These are phyloP conservation scores for Hypoxylon crocopeplum DNA, from an alignment of 495 filamentous ascomycete genomes.

Conservation along the genomic window DNA sequence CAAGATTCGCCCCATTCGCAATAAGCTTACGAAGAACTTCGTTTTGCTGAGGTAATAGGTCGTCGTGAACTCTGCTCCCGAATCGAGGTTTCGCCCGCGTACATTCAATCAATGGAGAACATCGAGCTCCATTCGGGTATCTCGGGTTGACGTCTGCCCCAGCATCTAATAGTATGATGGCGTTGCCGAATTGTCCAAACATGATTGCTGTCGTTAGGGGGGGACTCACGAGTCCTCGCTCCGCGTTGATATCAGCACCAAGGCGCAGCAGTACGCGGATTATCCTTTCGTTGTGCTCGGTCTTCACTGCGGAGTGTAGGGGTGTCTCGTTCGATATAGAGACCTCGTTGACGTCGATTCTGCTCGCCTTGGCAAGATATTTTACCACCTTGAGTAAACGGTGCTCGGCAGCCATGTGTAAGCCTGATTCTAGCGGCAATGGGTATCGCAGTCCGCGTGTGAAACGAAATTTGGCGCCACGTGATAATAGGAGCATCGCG, in stretches of 20 bases:
- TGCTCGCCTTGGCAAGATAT: slow-evolving; percentile 9
- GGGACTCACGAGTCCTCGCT: not conserved
- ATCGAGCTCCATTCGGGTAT: not conserved
- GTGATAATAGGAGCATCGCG: slow-evolving; percentile 7
- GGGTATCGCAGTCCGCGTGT: no score
- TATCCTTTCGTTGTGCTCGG: not conserved
- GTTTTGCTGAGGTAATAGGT: not conserved
- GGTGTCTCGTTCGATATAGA: not conserved
- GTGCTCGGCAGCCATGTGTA: slow-evolving; percentile 4
- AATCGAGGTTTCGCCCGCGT: not conserved
- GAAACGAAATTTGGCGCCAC: slow-evolving; percentile 10
- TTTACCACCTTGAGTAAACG: not conserved
- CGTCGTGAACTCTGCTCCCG: not conserved
- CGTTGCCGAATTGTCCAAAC: not conserved
- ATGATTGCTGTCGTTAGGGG: slow-evolving; percentile 5
- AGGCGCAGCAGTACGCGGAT: slow-evolving; percentile 6
- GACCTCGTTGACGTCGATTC: slow-evolving; percentile 5
- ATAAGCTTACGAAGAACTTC: slow-evolving; percentile 6
- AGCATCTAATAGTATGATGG: slow-evolving; percentile 3
- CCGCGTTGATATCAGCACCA: slow-evolving; percentile 15
- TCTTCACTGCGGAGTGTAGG: slow-evolving; percentile 2
- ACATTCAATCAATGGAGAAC: slow-evolving; percentile 4
- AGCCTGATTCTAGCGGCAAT: not conserved
- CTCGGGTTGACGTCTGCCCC: slow-evolving; percentile 6
- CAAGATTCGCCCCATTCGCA: not conserved